Evolutionary conservation across 352 stramenopile genomes (phyloP), one percentile per base, ranked within the genome.

Genomic region (Phytophthora nicotianae): DNA sequence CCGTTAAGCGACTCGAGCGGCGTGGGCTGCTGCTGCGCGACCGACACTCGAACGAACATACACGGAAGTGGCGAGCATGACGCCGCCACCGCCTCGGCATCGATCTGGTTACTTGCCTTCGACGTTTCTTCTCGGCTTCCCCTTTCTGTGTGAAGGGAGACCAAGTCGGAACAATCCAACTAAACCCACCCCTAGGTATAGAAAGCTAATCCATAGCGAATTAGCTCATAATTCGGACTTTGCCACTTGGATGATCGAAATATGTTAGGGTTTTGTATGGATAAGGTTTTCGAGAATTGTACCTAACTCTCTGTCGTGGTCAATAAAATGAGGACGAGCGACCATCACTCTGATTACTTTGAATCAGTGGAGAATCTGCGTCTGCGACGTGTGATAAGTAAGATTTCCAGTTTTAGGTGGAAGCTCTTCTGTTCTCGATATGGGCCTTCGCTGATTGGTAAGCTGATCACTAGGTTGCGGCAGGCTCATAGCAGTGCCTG

Each of bases 41-140:
- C 38, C 38, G 3, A 40, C 32, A 60, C 3, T 57, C 33, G 38
- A 43, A 58, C 37, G 29, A 19, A 48, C 17, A 62, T 29, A 20
- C 35, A 60, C 26, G 40, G 13, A 10, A n/a, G 26, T 32, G 20
- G 27, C 7, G 33, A 26, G 17, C 51, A 24, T 46, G 40, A 29
- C 29, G 56, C 42, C 37, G 17, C 33, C 41, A 20, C 38, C 11
- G 32, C 9, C 42, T 9, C 6, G 32, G 38, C 27, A 42, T 50
- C 11, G 17, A 62, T 58, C 52, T 48, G 37, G 46, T 59, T 60
- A 77, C 69, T 77, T 77, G 60, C 69, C 60, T 77, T 68, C 49
- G 61, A 68, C 61, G 70, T 69, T 72, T 77, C 61, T 72, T 72
- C 66, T 72, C 55, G 52, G 43, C 59, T 71, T 77, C 64, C 62